These are phyloP conservation scores for Phoma sp. DNA, from an alignment of 2,329 filamentous ascomycete genomes.

Conservation along the genomic window DNA sequence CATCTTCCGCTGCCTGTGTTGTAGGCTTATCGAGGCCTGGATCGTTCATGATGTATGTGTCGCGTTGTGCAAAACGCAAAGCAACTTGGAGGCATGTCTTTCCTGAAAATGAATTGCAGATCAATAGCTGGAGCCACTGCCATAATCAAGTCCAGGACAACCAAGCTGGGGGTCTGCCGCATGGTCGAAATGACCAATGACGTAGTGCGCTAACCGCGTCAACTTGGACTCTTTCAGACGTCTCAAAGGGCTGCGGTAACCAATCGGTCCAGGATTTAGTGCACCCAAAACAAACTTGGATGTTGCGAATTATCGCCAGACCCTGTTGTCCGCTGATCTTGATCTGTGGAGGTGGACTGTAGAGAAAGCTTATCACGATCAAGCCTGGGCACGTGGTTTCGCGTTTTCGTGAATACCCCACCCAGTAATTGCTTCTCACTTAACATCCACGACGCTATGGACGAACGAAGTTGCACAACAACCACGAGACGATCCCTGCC, in stretches of 20 bases:
- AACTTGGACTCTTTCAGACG: background rate
- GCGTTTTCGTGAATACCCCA: slow-evolving; percentile 14
- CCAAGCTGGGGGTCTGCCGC: slow-evolving; percentile 12
- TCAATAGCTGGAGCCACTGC: background rate
- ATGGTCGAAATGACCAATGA: slow-evolving; percentile 16
- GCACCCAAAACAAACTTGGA: background rate
- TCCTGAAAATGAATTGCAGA: background rate
- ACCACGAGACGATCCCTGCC: background rate
- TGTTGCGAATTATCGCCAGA: background rate
- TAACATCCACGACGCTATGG: slow-evolving; percentile 7
- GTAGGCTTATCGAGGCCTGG: slow-evolving; percentile 62
- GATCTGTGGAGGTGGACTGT: background rate
- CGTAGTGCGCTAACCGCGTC: slow-evolving; percentile 17
- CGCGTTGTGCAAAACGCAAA: background rate
- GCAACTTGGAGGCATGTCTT: slow-evolving; percentile 1
- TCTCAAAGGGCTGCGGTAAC: background rate
- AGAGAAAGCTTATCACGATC: slow-evolving; percentile 4
- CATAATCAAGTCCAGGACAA: slow-evolving; percentile 12
- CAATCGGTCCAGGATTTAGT: background rate
- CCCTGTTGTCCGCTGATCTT: background rate
- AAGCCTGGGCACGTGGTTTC: slow-evolving; percentile 12
- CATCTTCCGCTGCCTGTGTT: slow-evolving; percentile 54
- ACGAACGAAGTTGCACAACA: slow-evolving; percentile 1
- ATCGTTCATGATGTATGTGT: slow-evolving; percentile 50
- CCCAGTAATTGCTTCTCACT: background rate